Conservation (phyloP, 2,329 filamentous ascomycete genomes). For the Xylariaceae sp. region DNA sequence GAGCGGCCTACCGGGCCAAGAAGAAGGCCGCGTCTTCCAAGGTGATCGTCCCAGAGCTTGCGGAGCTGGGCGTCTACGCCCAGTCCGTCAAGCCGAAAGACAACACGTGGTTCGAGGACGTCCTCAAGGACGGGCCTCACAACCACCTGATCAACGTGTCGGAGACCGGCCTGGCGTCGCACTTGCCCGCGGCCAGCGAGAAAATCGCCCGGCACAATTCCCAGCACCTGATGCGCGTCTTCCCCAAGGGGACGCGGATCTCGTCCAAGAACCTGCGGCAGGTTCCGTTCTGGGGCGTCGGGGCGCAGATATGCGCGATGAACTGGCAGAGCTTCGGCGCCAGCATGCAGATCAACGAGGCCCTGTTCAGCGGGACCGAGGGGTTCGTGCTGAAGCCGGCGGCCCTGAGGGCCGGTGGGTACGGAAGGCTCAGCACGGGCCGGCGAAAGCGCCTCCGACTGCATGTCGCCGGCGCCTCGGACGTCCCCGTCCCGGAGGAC, state of each 20-base stretch:
- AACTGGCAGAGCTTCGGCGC: conserved; percentile 72
- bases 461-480: conserved; percentile 64
- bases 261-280: conserved; percentile 66
- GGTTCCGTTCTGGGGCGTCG: conserved; percentile 66
- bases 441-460: conserved; percentile 56
- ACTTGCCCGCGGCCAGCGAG: conserved; percentile 50
- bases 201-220: conserved; percentile 64
- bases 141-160: conserved; percentile 61
- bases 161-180: conserved; percentile 58
- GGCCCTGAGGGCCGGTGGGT: conserved; percentile 58
- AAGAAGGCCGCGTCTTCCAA: conserved; percentile 51
- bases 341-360: conserved; percentile 69
- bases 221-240: conserved; percentile 70
- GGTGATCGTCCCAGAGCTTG: conserved; percentile 65
- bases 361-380: conserved; percentile 65
- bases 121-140: conserved; percentile 39
- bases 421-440: conserved; percentile 49
- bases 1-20: conserved; percentile 55
- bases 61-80: conserved; percentile 68
- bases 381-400: conserved; percentile 69
- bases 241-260: conserved; percentile 69
- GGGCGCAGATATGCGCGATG: conserved; percentile 69
- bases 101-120: conserved; percentile 64
- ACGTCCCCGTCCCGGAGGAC: conserved; percentile 57
- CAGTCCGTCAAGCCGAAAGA: conserved; percentile 70